phyloP scores from a whole-genome alignment of 805 yeast genomes.

The Candida ulmi region DNA sequence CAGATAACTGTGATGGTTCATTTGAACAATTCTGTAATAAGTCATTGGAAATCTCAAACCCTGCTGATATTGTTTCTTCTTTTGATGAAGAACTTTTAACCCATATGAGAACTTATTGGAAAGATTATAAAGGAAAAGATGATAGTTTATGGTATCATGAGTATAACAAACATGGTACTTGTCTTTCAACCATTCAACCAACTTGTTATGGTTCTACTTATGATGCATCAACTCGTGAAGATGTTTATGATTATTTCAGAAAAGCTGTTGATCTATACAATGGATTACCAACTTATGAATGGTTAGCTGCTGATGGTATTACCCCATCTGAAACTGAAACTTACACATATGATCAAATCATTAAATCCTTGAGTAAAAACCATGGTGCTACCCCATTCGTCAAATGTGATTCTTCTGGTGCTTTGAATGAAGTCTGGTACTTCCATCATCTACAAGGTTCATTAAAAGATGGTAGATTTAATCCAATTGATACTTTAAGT shows the following conservation, averaged over 20 bases:
- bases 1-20: constrained; percentile 80
- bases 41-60: constrained; percentile 47
- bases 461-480: constrained; percentile 56
- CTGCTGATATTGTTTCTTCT: constrained; percentile 37
- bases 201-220: constrained; percentile 47
- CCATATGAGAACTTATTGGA: constrained; percentile 64
- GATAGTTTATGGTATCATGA: constrained; percentile 82
- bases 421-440: constrained; percentile 59
- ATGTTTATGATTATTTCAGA: constrained; percentile 66
- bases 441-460: constrained; percentile 74
- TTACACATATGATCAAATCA: constrained; percentile 51
- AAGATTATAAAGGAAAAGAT: constrained; percentile 63
- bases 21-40: constrained; percentile 75
- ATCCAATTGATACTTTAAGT: constrained; percentile 53
- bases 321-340: constrained; percentile 54
- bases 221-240: constrained; percentile 16
- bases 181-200: constrained; percentile 76
- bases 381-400: constrained; percentile 56
- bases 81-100: constrained; percentile 45
- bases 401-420: constrained; percentile 49
- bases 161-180: constrained; percentile 91
- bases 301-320: constrained; percentile 65
- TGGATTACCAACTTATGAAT: constrained; percentile 59
- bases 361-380: constrained; percentile 42
- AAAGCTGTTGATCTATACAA: constrained; percentile 54